Evolutionary conservation across 1,284 basidiomycete genomes (phyloP).

Genomic region (Cryptococcus sp.): DNA sequence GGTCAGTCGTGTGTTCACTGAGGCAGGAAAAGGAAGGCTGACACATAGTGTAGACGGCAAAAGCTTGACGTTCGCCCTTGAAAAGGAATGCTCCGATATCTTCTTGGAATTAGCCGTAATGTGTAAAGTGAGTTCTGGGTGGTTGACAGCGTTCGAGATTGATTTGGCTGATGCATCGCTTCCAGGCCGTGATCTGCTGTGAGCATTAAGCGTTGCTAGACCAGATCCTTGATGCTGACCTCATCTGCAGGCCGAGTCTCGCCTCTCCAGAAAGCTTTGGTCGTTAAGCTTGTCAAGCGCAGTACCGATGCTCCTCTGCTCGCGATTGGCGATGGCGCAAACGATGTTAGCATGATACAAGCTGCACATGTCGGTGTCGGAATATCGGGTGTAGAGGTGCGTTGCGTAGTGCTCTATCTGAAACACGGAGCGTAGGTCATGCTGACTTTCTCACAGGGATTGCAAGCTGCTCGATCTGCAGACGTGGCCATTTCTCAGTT

Average conservation of each 20-base stretch:
- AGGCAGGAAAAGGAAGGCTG: neutral
- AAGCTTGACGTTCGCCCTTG: conserved; percentile 86
- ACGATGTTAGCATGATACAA: conserved; percentile 65
- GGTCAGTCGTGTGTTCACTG: conserved; percentile 57
- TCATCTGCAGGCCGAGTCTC: conserved; percentile 79
- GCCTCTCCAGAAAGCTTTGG: conserved; percentile 94
- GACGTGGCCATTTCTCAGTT: conserved; percentile 99
- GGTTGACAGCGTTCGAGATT: conserved; percentile 9
- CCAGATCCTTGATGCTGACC: conserved; percentile 4
- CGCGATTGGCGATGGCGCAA: conserved; percentile 75
- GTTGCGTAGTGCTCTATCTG: conserved; percentile 20
- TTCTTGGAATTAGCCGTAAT: conserved; percentile 96
- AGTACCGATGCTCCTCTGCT: conserved; percentile 87
- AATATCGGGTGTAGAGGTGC: conserved; percentile 93
- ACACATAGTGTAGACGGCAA: conserved; percentile 73
- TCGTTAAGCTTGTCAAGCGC: conserved; percentile 98
- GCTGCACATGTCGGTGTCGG: conserved; percentile 78
- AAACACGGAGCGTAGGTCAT: neutral
- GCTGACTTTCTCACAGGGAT: conserved; percentile 60
- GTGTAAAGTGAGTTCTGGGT: conserved; percentile 66
- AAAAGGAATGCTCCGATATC: conserved; percentile 83
- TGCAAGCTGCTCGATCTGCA: conserved; percentile 95
- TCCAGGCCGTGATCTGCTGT: conserved; percentile 91
- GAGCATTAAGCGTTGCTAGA: conserved; percentile 38
- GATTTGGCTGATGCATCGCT: neutral